Conservation (phyloP, 2,329 filamentous ascomycete genomes). For the Xylariaceae sp. region DNA sequence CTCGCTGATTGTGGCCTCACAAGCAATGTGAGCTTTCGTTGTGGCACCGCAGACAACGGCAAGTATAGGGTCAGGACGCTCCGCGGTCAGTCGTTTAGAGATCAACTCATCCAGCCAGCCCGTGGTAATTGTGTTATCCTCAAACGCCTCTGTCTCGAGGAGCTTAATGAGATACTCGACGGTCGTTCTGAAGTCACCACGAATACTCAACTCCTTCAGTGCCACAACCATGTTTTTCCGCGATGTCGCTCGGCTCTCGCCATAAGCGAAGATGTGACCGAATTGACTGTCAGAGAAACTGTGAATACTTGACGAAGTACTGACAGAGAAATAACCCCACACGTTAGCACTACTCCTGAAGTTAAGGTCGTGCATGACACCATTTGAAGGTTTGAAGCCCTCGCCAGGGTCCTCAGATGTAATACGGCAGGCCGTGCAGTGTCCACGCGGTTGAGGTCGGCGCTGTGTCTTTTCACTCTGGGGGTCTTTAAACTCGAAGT, state of each 20-base stretch:
- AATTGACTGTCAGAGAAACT: slow-evolving; percentile 99
- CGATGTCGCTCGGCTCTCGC: slow-evolving; percentile 92
- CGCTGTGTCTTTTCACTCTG: slow-evolving; percentile 80
- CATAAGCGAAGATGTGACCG: slow-evolving; percentile 98
- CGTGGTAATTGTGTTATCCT: slow-evolving; percentile 98
- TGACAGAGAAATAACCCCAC: slow-evolving; percentile 99
- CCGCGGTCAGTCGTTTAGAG: slow-evolving; percentile 92
- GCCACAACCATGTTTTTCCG: slow-evolving; percentile 99
- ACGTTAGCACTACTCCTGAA: slow-evolving; percentile 98
- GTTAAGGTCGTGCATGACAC: slow-evolving; percentile 98
- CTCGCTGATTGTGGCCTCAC: slow-evolving; percentile 79
- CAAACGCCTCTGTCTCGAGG: slow-evolving; percentile 94
- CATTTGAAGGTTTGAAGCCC: slow-evolving; percentile 98
- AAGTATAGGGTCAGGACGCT: slow-evolving; percentile 87
- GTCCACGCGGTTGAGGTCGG: slow-evolving; percentile 86
- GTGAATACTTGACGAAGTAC: slow-evolving; percentile 93
- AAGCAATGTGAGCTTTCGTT: slow-evolving; percentile 91
- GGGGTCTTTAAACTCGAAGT: slow-evolving; percentile 91
- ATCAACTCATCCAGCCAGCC: slow-evolving; percentile 99
- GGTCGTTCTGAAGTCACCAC: slow-evolving; percentile 97
- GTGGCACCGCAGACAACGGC: slow-evolving; percentile 95
- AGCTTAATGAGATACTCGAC: slow-evolving; percentile 99
- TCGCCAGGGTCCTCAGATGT: slow-evolving; percentile 98
- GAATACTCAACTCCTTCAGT: slow-evolving; percentile 97
- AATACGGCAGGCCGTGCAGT: slow-evolving; percentile 97